phyloP scores from a whole-genome alignment of 768 basidiomycete genomes.

The Cantharellus anzutake region DNA sequence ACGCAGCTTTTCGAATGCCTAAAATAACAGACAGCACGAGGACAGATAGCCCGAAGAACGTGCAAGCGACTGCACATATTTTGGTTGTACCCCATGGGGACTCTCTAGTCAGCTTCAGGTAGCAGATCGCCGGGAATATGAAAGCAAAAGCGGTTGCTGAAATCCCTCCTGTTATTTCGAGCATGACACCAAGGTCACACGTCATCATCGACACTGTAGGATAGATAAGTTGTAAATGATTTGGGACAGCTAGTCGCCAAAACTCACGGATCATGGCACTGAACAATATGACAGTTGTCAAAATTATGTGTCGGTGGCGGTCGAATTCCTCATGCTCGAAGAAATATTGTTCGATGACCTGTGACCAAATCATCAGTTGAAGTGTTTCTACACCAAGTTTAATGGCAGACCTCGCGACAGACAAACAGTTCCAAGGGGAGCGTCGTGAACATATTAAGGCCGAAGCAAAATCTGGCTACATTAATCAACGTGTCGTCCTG shows the following conservation, averaged over 20 bases:
- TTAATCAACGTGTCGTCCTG: conserved; percentile 82
- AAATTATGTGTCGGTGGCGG: conserved; percentile 68
- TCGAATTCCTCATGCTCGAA: conserved; percentile 77
- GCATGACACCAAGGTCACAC: conserved; percentile 93
- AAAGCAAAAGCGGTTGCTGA: conserved; percentile 60
- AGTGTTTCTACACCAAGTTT: not conserved
- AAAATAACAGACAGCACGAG: conserved; percentile 62
- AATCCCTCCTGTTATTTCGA: conserved; percentile 73
- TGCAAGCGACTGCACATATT: conserved; percentile 56
- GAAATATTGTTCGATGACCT: conserved; percentile 94
- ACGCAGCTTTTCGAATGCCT: conserved; percentile 65
- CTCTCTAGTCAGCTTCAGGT: conserved; percentile 44
- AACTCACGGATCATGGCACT: conserved; percentile 62
- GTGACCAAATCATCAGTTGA: not conserved
- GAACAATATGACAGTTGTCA: conserved; percentile 71
- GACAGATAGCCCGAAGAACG: conserved; percentile 53
- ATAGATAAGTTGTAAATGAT: not conserved
- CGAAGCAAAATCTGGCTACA: conserved; percentile 84
- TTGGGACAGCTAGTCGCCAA: not conserved
- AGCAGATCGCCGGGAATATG: conserved; percentile 81
- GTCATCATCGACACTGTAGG: conserved; percentile 68
- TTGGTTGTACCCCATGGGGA: conserved; percentile 51
- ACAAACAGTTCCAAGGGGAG: conserved; percentile 92
- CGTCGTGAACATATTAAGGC: conserved; percentile 95
- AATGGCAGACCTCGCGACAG: conserved; percentile 59